These are phyloP conservation scores for Amniculicola lignicola DNA, from an alignment of 495 filamentous ascomycete species.

Conservation along the genomic window DNA sequence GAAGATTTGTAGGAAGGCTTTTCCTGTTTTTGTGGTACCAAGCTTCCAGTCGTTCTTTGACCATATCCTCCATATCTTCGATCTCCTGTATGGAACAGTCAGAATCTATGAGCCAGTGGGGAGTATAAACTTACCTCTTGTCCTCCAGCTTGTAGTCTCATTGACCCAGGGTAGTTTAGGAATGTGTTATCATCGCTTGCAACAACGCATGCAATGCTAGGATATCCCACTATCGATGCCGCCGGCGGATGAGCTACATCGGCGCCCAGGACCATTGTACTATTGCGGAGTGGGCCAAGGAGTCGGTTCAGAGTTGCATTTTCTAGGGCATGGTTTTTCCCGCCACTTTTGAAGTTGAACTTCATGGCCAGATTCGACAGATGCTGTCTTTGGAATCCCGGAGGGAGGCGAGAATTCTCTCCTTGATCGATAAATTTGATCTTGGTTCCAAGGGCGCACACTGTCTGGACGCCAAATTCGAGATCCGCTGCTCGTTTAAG, in stretches of 20 bases:
- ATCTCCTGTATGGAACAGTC: conserved; percentile 1
- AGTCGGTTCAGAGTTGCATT: not conserved
- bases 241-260: conserved; percentile 17
- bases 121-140: conserved; percentile 13
- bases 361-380: conserved; percentile 13
- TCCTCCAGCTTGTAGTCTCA: conserved; percentile 11
- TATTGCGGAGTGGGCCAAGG: not conserved
- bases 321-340: not conserved
- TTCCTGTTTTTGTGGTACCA: conserved; percentile 6
- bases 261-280: conserved; percentile 13
- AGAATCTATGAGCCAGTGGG: not conserved
- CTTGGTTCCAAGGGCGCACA: not conserved
- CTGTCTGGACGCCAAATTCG: not conserved
- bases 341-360: conserved; percentile 15
- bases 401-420: no score
- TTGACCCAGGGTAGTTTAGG: conserved; percentile 9
- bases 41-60: conserved; percentile 8
- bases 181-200: conserved; percentile 10
- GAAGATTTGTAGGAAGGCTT: not conserved
- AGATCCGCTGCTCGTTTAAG: conserved; percentile 4
- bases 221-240: not conserved
- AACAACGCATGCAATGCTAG: conserved; percentile 18
- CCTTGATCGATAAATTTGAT: no score
- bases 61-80: conserved; percentile 12
- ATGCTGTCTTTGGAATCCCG: not conserved